Percentiles rank a stretch among this genome's conserved stretches.
Evolutionary conservation across 1,139 yeast genomes (phyloP).

Genomic region (Blastobotrys buckinghamii): DNA sequence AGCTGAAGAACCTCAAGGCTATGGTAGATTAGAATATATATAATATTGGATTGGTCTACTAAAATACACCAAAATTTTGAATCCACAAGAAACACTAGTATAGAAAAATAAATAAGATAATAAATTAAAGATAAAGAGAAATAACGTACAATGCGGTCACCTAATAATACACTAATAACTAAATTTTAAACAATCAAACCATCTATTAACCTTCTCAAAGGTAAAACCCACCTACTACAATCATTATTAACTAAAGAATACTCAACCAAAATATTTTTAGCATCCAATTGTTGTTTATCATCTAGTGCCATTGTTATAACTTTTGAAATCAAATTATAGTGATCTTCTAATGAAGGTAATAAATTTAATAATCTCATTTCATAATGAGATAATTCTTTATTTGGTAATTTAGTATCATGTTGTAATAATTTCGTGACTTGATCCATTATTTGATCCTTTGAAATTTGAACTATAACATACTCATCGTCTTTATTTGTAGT

Average conservation of each 20-base stretch:
- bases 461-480: conserved; percentile 8
- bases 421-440: conserved; percentile 19
- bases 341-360: conserved; percentile 23
- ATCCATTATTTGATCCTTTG: conserved; percentile 21
- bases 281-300: conserved; percentile 14
- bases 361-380: conserved; percentile 30
- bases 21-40: no score
- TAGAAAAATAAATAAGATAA: neutral
- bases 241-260: conserved; percentile 45
- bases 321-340: conserved; percentile 23
- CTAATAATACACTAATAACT: neutral
- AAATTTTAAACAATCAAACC: neutral
- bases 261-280: conserved; percentile 34
- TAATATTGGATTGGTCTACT: no score
- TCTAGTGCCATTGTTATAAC: conserved; percentile 12
- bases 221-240: neutral
- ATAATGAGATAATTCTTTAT: conserved; percentile 38
- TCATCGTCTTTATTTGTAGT: neutral
- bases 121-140: neutral
- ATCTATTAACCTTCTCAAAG: conserved; percentile 4
- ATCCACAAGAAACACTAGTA: neutral
- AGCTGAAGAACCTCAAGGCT: no score
- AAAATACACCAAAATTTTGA: no score
- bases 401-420: conserved; percentile 28
- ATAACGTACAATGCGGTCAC: no score